Base-by-base conservation (phyloP, 306 rosid genomes). In the Castanea mollissima region DNA sequence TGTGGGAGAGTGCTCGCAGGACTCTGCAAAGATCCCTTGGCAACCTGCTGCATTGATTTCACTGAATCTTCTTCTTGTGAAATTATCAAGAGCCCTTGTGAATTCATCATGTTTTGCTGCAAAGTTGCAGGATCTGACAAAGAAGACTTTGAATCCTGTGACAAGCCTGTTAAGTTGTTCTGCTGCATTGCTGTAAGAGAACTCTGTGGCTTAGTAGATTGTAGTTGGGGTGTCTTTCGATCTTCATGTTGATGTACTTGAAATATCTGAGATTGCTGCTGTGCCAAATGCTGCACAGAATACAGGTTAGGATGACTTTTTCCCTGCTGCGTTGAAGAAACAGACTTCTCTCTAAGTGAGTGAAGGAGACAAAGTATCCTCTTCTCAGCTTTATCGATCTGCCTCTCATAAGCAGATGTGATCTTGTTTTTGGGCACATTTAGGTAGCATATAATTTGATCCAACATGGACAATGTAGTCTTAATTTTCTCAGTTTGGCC, bases 351-450 rank as follows among this genome's bases (percentile, higher is more conserved):
- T 34, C 49, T 23, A 67, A 12, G 20, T 27, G 4, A 4, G 3
- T 49, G 46, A 16, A 55, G 6, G 41, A 68, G 18, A 8, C 1
- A 2, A 4, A 3, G 41, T 13, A 87, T 54, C 5, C 25, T 20
- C n/a, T 27, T 2, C 25, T 87, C 80, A 57, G 35, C 27, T 23
- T 0, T 1, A 3, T 27, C 71, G 67, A 78, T 73, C 29, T 5
- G 69, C 73, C 32, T 58, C 41, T 35, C 69, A 32, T 63, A 57
- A 10, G 60, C 60, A 10, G 49, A 7, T n/a, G 67, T 71, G 34
- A 87, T 84, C 32, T 82, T 63, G 69, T 75, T 79, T 79, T 79
- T 84, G 6, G 49, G 44, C 63, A 82, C 75, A n/a, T 23, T 56
- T 38, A 87, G 73, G 77, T 41, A 10, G 6, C 1, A 44, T 10